phyloP scores from a whole-genome alignment of 345 rosid species.

The Acer saccharum region DNA sequence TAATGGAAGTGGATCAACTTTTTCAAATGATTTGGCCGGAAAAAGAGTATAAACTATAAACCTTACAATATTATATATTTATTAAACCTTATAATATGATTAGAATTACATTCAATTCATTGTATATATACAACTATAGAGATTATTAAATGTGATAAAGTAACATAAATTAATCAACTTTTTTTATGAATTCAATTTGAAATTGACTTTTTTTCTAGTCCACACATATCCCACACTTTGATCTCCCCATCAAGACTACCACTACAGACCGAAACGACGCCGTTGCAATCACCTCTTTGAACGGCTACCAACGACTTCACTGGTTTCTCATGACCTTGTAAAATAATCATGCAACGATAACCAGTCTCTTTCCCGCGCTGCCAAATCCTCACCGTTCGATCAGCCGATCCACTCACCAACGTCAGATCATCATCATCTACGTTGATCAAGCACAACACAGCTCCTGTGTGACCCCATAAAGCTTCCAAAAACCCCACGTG shows the following conservation, averaged over 20 bases:
- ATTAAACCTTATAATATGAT: neutral
- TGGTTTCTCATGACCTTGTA: conserved; percentile 51
- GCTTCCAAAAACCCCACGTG: conserved; percentile 35
- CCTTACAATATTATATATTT: neutral
- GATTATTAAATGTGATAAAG: neutral
- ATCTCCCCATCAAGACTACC: conserved; percentile 56
- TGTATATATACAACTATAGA: neutral
- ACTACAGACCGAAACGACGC: conserved; percentile 32
- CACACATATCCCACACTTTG: conserved; percentile 39
- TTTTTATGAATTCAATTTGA: too few relatives aligned
- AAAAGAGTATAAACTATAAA: neutral
- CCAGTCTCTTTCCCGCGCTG: conserved; percentile 22
- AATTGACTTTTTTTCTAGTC: too few relatives aligned
- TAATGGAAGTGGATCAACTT: conserved; percentile 3
- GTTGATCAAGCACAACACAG: conserved; percentile 41
- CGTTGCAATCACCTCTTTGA: conserved; percentile 10
- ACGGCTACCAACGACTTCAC: conserved; percentile 46
- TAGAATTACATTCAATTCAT: neutral
- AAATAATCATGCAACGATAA: conserved; percentile 33
- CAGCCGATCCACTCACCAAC: conserved; percentile 49
- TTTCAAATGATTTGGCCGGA: neutral
- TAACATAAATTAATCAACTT: too few relatives aligned
- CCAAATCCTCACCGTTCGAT: conserved; percentile 55
- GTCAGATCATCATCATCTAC: conserved; percentile 29
- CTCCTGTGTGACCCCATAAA: conserved; percentile 43